These are phyloP conservation scores for Pythium sukuiense DNA, from an alignment of 352 stramenopile species.

Conservation along the genomic window DNA sequence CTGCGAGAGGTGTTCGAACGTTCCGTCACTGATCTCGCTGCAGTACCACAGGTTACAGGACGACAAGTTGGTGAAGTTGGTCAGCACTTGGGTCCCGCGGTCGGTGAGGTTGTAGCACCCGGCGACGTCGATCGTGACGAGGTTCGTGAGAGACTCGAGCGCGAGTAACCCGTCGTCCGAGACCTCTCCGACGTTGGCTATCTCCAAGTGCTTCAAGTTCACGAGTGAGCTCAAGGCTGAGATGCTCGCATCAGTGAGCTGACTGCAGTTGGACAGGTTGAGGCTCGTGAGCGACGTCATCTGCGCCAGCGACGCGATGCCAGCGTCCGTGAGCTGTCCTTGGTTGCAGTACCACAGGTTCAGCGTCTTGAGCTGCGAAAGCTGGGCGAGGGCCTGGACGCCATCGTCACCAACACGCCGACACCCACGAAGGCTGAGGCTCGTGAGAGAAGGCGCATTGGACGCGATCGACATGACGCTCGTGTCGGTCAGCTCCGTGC, in stretches of 20 bases:
- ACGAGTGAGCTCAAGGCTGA: constrained; percentile 46
- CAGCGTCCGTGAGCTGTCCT: constrained; percentile 64
- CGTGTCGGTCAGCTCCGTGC: constrained; percentile 66
- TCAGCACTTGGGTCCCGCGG: constrained; percentile 53
- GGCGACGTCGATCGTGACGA: constrained; percentile 67
- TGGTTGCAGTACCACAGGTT: constrained; percentile 86
- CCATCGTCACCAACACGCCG: constrained; percentile 54
- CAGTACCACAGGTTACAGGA: constrained; percentile 85
- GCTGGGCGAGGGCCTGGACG: constrained; percentile 40
- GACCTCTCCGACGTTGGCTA: constrained; percentile 77
- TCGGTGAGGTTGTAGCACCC: constrained; percentile 86
- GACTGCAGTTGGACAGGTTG: constrained; percentile 79
- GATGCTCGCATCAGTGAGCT: constrained; percentile 68
- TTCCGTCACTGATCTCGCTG: constrained; percentile 68
- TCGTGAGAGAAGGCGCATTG: constrained; percentile 39
- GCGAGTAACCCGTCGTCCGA: constrained; percentile 55
- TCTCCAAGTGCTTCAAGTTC: constrained; percentile 65
- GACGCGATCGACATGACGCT: constrained; percentile 50
- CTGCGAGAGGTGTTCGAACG: constrained; percentile 52
- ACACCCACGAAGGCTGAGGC: constrained; percentile 64
- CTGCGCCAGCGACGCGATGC: constrained; percentile 44
- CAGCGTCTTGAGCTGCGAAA: constrained; percentile 49
- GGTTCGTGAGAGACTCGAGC: constrained; percentile 50
- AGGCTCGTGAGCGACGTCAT: constrained; percentile 65
- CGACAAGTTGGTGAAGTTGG: constrained; percentile 50